Percentiles rank a stretch among this genome's conserved stretches.
These are phyloP conservation scores for Aphanomyces invadans DNA, from an alignment of 352 stramenopile genomes.

Conservation along the genomic window DNA sequence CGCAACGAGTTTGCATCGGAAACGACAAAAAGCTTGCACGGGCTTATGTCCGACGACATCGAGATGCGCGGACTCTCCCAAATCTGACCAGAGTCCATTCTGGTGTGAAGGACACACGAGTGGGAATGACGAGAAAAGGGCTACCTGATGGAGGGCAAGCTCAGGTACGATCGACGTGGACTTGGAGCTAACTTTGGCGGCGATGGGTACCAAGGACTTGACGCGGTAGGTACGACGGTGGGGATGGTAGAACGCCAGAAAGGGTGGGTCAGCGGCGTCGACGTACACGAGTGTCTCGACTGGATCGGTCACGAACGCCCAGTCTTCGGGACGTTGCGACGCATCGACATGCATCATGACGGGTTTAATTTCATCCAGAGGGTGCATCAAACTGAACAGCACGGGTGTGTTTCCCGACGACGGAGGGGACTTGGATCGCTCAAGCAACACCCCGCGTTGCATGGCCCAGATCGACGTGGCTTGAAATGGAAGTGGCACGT, in stretches of 20 bases:
- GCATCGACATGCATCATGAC: conserved; percentile 29
- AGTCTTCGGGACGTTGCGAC: background rate
- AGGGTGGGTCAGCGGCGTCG: background rate
- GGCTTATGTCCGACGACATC: background rate
- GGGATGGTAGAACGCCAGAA: conserved; percentile 4
- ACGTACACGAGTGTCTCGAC: background rate
- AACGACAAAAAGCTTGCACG: conserved; percentile 1
- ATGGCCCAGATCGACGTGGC: conserved; percentile 45
- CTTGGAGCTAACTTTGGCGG: background rate
- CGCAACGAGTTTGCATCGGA: background rate
- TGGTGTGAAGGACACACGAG: too few species aligned
- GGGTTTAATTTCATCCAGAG: conserved; percentile 70
- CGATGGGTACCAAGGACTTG: background rate
- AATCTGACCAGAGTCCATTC: background rate
- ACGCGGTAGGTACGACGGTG: background rate
- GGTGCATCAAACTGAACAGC: conserved; percentile 66
- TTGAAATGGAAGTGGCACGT: conserved; percentile 67
- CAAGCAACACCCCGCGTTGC: conserved; percentile 42
- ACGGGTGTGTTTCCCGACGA: conserved; percentile 33
- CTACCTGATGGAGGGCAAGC: conserved; percentile 1
- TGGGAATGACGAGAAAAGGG: background rate
- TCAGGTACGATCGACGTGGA: background rate
- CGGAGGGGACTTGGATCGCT: conserved; percentile 29
- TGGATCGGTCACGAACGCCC: background rate
- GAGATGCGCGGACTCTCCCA: conserved; percentile 1